A percentile compares a stretch with the other conserved stretches of the same genome.
Conservation (phyloP, 106 monocot species). For the Hemerocallis citrina region DNA sequence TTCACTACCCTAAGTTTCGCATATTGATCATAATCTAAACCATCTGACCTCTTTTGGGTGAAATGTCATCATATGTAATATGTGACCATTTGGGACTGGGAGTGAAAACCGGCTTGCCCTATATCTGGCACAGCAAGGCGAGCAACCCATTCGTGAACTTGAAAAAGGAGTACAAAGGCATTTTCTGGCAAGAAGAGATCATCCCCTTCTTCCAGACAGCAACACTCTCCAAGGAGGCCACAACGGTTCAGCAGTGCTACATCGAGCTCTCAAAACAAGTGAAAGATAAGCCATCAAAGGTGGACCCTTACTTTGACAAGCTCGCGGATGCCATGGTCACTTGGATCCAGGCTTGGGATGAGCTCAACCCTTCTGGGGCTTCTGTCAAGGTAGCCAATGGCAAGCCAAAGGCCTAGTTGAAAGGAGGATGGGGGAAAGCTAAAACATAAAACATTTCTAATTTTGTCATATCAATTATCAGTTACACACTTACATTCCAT, state of each 20-base stretch:
- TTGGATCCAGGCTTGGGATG: conserved; percentile 32
- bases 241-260: conserved; percentile 27
- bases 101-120: conserved; percentile 27
- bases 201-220: conserved; percentile 27
- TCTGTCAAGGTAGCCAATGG: conserved; percentile 11
- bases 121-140: conserved; percentile 19
- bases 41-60: too few species aligned
- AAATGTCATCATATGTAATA: conserved; percentile 9
- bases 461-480: too few species aligned
- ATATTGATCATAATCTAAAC: too few species aligned
- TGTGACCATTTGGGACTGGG: conserved; percentile 18
- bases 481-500: too few species aligned
- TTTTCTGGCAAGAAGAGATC: conserved; percentile 27
- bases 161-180: conserved; percentile 17
- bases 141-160: conserved; percentile 21
- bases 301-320: conserved; percentile 27
- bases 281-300: conserved; percentile 14
- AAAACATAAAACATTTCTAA: too few species aligned
- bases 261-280: conserved; percentile 24
- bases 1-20: too few species aligned
- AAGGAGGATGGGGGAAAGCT: too few species aligned
- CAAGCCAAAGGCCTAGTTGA: conserved; percentile 18
- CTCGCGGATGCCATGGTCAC: conserved; percentile 30
- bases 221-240: conserved; percentile 15
- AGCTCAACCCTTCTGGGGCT: conserved; percentile 15